Conservation (phyloP, 495 filamentous ascomycete genomes). For the Neurospora tetraspora region DNA sequence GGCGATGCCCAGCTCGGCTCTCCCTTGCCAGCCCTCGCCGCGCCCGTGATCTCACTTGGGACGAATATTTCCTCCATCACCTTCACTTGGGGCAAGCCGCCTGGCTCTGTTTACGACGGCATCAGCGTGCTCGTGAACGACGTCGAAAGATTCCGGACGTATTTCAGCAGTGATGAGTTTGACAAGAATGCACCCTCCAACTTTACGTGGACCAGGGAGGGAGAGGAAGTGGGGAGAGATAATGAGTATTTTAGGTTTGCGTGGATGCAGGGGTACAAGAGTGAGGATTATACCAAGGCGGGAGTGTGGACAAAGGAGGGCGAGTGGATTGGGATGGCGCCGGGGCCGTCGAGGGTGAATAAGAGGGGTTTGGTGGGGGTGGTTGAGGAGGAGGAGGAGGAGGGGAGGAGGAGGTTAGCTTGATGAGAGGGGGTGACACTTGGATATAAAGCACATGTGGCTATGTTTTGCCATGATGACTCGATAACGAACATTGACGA, state of each 20-base stretch:
- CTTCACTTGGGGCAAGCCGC: conserved; percentile 39
- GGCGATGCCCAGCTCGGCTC: conserved; percentile 62
- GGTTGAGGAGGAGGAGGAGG: neutral
- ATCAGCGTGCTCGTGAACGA: conserved; percentile 89
- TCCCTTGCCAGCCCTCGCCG: conserved; percentile 53
- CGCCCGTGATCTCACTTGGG: conserved; percentile 32
- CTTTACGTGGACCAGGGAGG: conserved; percentile 39
- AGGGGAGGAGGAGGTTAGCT: neutral
- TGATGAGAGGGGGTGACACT: neutral
- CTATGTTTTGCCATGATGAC: neutral
- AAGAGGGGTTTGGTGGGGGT: conserved; percentile 9
- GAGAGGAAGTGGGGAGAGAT: conserved; percentile 35
- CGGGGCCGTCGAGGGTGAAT: conserved; percentile 34
- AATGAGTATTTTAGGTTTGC: conserved; percentile 81
- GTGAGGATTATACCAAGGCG: conserved; percentile 70
- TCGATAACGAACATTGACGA: neutral
- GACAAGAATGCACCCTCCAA: conserved; percentile 22
- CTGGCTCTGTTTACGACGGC: conserved; percentile 62
- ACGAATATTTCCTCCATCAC: conserved; percentile 36
- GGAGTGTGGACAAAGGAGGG: conserved; percentile 65
- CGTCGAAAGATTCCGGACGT: conserved; percentile 72
- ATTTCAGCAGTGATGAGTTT: conserved; percentile 34
- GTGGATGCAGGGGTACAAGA: conserved; percentile 58
- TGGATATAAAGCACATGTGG: neutral
- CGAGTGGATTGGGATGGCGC: conserved; percentile 52